Percentiles rank a stretch among this genome's conserved stretches.
These are phyloP conservation scores for Friedmanniomyces endolithicus DNA, from an alignment of 495 filamentous ascomycete species.

Conservation along the genomic window DNA sequence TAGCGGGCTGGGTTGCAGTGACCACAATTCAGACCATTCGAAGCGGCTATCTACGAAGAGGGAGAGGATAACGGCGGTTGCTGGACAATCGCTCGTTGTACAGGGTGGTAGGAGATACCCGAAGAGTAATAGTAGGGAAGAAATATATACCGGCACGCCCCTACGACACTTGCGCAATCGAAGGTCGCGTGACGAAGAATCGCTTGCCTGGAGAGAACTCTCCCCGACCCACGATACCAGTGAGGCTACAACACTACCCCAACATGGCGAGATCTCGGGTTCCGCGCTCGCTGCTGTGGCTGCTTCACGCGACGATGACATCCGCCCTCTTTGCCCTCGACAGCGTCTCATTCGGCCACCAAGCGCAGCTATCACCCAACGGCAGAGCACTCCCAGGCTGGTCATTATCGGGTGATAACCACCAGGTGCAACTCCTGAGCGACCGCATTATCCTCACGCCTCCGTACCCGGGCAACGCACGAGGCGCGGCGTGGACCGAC, in stretches of 20 bases:
- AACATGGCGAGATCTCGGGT: background rate
- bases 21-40: conserved; percentile 4
- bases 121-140: background rate
- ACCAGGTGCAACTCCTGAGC: conserved; percentile 63
- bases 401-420: conserved; percentile 56
- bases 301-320: conserved; percentile 33
- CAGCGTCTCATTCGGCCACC: conserved; percentile 66
- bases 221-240: background rate
- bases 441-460: conserved; percentile 90
- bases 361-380: conserved; percentile 47
- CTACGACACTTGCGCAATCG: background rate
- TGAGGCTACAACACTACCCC: background rate
- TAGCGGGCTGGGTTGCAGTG: conserved; percentile 18
- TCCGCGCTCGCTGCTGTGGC: background rate
- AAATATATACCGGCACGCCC: background rate
- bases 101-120: background rate
- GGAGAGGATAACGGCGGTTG: background rate
- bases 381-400: conserved; percentile 49
- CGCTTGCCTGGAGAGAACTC: background rate
- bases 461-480: conserved; percentile 69
- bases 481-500: conserved; percentile 73
- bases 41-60: background rate
- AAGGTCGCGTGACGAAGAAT: too few species aligned
- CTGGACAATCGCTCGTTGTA: background rate
- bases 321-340: conserved; percentile 51